Evolutionary conservation across 192 early-diverging fungal species (phyloP).

Genomic region (Pecoramyces ruminantium): DNA sequence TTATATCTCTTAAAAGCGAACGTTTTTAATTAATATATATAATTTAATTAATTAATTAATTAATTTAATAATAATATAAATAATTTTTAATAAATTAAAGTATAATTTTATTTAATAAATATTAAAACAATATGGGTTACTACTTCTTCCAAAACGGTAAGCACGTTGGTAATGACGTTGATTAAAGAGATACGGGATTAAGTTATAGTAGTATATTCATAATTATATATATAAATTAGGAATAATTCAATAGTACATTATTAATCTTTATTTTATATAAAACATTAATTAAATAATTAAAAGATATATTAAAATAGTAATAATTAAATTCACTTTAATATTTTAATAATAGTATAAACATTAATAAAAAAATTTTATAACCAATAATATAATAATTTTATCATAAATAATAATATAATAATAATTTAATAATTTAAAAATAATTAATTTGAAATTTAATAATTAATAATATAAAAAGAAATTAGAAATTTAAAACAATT

Average conservation of each 20-base stretch:
- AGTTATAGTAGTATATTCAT: not conserved
- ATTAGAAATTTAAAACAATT: too few relatives aligned
- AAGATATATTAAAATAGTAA: not conserved
- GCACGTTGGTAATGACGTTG: not conserved
- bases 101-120: not conserved
- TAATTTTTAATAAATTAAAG: not conserved
- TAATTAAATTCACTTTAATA: not conserved
- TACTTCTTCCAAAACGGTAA: not conserved
- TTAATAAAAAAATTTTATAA: not conserved
- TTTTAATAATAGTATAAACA: not conserved
- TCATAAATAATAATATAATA: not conserved
- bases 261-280: not conserved
- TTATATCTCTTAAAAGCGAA: too few relatives aligned
- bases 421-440: too few relatives aligned
- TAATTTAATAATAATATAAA: not conserved
- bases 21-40: too few relatives aligned
- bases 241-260: not conserved
- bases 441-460: too few relatives aligned
- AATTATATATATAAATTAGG: not conserved
- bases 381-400: not conserved
- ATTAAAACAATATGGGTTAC: not conserved
- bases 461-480: too few relatives aligned
- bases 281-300: not conserved
- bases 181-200: not conserved
- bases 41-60: not conserved